Conservation (phyloP, 805 yeast species). For the Blastobotrys attinorum region DNA sequence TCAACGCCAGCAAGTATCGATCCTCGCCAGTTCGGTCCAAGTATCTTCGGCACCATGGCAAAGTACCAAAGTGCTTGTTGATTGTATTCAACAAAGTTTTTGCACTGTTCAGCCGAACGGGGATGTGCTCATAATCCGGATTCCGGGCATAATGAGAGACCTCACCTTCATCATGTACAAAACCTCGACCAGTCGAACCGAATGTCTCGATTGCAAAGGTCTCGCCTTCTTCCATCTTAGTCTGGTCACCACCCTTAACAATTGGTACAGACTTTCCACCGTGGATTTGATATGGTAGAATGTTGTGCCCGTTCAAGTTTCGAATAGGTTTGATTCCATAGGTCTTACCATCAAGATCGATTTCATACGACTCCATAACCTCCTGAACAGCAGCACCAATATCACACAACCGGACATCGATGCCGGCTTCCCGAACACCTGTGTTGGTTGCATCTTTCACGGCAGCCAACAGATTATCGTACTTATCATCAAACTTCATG, state of each 20-base stretch:
- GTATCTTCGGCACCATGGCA: conserved; percentile 95
- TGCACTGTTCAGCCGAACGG: conserved; percentile 58
- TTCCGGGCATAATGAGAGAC: conserved; percentile 85
- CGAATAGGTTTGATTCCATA: conserved; percentile 83
- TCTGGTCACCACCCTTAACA: conserved; percentile 84
- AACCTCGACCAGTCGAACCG: conserved; percentile 94
- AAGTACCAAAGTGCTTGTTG: conserved; percentile 78
- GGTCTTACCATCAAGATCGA: conserved; percentile 79
- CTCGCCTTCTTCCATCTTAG: conserved; percentile 99
- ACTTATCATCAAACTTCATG: conserved; percentile 74
- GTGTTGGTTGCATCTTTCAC: conserved; percentile 91
- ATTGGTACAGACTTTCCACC: conserved; percentile 97
- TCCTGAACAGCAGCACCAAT: conserved; percentile 96
- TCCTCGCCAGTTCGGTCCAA: conserved; percentile 88
- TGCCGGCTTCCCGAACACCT: conserved; percentile 88
- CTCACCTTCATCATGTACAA: conserved; percentile 80
- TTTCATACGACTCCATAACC: conserved; percentile 93
- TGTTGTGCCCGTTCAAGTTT: conserved; percentile 92
- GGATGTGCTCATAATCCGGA: conserved; percentile 40
- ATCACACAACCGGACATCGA: conserved; percentile 90
- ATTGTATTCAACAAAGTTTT: conserved; percentile 61
- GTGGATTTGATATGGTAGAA: conserved; percentile 76
- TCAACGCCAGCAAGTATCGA: conserved; percentile 80
- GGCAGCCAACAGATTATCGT: conserved; percentile 72
- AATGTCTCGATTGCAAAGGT: conserved; percentile 97